These are phyloP conservation scores for Pseudogymnoascus sp. DNA, from an alignment of 2,329 filamentous ascomycete genomes.

Conservation along the genomic window DNA sequence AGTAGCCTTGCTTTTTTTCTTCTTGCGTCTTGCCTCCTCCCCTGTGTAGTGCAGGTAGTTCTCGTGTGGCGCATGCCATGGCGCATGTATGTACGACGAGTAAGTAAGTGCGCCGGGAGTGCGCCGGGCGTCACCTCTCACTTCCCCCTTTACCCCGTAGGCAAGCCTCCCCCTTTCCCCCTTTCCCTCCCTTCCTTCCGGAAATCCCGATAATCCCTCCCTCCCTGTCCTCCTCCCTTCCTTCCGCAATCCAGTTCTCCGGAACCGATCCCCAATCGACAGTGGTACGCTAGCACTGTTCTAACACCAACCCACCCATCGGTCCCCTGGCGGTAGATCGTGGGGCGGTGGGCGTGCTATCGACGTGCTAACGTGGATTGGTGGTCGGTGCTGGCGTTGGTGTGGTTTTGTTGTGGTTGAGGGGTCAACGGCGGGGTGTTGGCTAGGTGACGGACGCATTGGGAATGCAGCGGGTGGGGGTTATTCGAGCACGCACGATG, in stretches of 20 bases:
- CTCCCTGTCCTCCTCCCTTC: background rate
- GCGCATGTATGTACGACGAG: background rate
- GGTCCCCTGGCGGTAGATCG: background rate
- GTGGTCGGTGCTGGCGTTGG: background rate
- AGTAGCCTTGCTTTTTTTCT: background rate
- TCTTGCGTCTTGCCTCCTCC: background rate
- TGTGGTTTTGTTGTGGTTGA: background rate
- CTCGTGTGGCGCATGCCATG: no score
- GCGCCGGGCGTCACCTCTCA: background rate
- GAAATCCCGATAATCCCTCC: background rate
- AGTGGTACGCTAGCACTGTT: background rate
- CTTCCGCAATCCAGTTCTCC: background rate
- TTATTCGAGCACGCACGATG: background rate
- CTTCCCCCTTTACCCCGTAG: background rate
- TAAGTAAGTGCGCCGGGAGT: background rate
- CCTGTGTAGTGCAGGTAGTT: background rate
- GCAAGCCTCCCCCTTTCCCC: no score
- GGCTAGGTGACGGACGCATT: background rate
- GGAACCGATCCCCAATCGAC: background rate
- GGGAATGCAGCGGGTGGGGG: background rate
- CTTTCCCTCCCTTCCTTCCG: background rate
- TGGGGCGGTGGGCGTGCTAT: background rate
- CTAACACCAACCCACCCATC: no score
- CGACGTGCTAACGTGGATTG: background rate
- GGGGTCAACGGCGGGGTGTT: background rate